These are phyloP conservation scores for Epichloe sibirici DNA, from an alignment of 2,329 filamentous ascomycete genomes.

Conservation along the genomic window DNA sequence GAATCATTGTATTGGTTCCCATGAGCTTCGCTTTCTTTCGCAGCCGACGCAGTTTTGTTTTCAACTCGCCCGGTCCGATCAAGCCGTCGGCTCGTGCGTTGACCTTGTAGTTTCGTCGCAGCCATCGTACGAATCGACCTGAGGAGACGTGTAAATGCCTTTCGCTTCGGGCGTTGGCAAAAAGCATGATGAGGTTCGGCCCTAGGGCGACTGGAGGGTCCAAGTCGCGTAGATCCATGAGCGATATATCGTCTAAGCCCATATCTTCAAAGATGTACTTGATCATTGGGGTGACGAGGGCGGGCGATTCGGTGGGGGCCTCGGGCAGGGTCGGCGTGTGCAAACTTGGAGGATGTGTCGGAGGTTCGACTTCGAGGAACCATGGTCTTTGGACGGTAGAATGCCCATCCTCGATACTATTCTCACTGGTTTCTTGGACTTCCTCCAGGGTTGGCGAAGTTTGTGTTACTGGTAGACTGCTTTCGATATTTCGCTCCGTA, in stretches of 20 bases:
- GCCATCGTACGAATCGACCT: constrained; percentile 78
- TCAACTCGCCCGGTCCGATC: constrained; percentile 80
- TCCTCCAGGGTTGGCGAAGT: constrained; percentile 6
- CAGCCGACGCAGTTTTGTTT: constrained; percentile 71
- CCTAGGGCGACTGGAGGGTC: constrained; percentile 83
- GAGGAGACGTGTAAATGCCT: constrained; percentile 87
- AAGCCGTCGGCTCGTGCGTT: constrained; percentile 74
- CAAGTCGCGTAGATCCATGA: constrained; percentile 73
- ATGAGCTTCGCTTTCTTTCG: constrained; percentile 71
- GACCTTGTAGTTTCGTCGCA: constrained; percentile 61
- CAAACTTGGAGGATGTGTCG: constrained; percentile 37
- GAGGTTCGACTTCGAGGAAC: constrained; percentile 70
- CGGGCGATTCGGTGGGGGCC: constrained; percentile 56
- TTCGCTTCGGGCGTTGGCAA: constrained; percentile 83
- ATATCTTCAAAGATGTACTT: constrained; percentile 73
- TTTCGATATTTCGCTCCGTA: constrained; percentile 7
- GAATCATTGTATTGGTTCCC: constrained; percentile 55
- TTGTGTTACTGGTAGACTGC: constrained; percentile 10
- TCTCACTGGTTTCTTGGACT: constrained; percentile 18
- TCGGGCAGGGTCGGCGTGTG: constrained; percentile 36
- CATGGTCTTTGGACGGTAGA: constrained; percentile 43
- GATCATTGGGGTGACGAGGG: constrained; percentile 59
- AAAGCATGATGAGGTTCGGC: constrained; percentile 80
- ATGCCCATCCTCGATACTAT: background rate
- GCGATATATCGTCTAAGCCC: constrained; percentile 67